Percentiles rank a stretch among this genome's conserved stretches.
phyloP scores from a whole-genome alignment of 257 asterid genomes.

The Forsythia suspensa region DNA sequence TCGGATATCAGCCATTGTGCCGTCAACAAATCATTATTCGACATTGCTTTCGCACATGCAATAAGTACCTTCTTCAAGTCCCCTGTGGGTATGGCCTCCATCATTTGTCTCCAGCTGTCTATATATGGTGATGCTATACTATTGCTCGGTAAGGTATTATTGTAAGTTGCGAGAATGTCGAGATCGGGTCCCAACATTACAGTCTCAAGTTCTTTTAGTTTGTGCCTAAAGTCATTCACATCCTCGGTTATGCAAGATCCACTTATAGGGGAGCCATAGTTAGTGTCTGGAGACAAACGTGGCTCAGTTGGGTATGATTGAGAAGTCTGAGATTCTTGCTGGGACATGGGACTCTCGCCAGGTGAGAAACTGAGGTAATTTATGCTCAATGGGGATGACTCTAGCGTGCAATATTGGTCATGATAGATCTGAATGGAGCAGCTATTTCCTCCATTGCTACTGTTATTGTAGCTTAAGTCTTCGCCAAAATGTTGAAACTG shows the following conservation, averaged over 20 bases:
- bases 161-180: constrained; percentile 41
- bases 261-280: constrained; percentile 46
- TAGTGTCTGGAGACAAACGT: constrained; percentile 36
- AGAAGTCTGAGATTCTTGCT: constrained; percentile 39
- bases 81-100: constrained; percentile 60
- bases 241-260: constrained; percentile 56
- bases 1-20: constrained; percentile 73
- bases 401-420: constrained; percentile 55
- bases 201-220: constrained; percentile 67
- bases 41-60: constrained; percentile 75
- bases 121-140: constrained; percentile 43
- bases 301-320: constrained; percentile 22
- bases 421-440: constrained; percentile 39
- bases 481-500: constrained; percentile 44
- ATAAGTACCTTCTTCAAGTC: constrained; percentile 72
- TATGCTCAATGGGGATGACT: constrained; percentile 56
- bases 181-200: constrained; percentile 82
- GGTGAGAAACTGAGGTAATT: constrained; percentile 48
- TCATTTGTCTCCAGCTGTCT: constrained; percentile 66
- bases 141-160: constrained; percentile 13
- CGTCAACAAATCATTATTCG: constrained; percentile 52
- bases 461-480: constrained; percentile 29
- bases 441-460: constrained; percentile 25
- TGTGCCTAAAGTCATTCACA: constrained; percentile 48
- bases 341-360: constrained; percentile 49